Evolutionary conservation across 305 asterid species (phyloP), one percentile per base, ranked within the genome.

Genomic region (Fraxinus dipetala): DNA sequence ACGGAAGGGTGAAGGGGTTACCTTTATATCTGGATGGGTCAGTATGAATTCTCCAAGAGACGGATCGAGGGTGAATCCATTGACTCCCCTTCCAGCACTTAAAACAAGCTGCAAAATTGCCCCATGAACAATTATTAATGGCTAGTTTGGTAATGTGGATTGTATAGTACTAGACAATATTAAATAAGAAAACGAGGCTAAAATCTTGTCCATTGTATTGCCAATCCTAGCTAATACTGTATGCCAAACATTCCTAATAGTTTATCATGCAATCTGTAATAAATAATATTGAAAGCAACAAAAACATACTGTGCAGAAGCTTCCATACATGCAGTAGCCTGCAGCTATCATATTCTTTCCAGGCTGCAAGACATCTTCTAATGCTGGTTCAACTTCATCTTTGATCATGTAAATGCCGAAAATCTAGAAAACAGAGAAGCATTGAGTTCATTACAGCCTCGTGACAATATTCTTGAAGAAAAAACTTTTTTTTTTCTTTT

Each of bases 31-130:
- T 10, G 99, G 91, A 88, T 96, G 99, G 84, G 99, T 96, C 86
- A 94, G 77, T 79, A 96, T 94, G 92, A 96, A 96, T 87, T 96
- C 99, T 76, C 99, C 99, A 20, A 96, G 95, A 81, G 98, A 96
- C 32, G 99, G 99, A 80, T 96, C 99, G 78, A 96, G 98, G 20
- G 99, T 94, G 92, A 96, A 96, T 45, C 99, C 99, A 63, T 96
- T 94, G 70, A 96, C 98, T 77, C 99, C 98, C 40, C 79, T 5
- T 81, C 98, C 99, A 83, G 98, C 90, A 88, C 97, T 96, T 77
- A 96, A 79, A 61, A 94, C 98, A 82, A 96, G 78, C 99, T 96
- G 91, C 28, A 81, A 83, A 54, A 40, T 31, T 76, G 76, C 70
- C 79, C 63, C 77, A 72, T 3, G 32, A 51, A 79, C 11, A 80